Conservation (phyloP, 768 basidiomycete genomes). For the Terana coerulea region DNA sequence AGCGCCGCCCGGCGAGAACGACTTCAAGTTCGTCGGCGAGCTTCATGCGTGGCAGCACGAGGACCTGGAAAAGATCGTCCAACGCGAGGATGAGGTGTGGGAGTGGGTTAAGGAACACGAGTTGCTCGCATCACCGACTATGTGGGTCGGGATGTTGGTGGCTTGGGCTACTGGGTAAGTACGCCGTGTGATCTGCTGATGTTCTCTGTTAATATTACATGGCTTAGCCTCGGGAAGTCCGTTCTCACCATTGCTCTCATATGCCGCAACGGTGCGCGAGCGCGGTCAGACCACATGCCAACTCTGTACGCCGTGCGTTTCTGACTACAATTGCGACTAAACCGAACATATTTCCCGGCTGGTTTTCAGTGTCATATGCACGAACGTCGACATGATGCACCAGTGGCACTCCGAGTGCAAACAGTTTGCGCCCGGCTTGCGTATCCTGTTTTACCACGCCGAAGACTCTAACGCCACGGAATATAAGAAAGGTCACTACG, state of each 20-base stretch:
- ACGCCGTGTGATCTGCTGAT: neutral
- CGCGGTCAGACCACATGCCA: no score
- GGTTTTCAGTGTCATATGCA: conserved; percentile 5
- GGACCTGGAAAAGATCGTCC: no score
- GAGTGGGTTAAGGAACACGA: no score
- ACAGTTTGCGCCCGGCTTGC: neutral
- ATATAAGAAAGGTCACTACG: neutral
- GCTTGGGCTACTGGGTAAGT: neutral
- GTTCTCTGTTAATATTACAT: neutral
- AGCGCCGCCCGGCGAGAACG: no score
- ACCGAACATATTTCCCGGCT: neutral
- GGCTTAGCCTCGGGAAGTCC: neutral
- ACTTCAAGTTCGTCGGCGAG: no score
- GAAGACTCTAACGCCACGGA: neutral
- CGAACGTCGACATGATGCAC: neutral
- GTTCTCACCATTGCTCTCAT: conserved; percentile 3
- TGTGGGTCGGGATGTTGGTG: neutral
- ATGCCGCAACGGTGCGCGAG: no score
- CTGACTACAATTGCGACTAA: neutral
- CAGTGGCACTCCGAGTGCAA: conserved; percentile 3
- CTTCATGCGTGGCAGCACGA: no score
- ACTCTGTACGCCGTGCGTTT: no score
- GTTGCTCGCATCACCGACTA: no score
- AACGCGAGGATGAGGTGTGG: no score
- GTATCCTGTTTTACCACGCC: neutral